Percentiles rank a stretch among this genome's conserved stretches.
phyloP scores from a whole-genome alignment of 768 basidiomycete species.

The Pisolithus sp. region DNA sequence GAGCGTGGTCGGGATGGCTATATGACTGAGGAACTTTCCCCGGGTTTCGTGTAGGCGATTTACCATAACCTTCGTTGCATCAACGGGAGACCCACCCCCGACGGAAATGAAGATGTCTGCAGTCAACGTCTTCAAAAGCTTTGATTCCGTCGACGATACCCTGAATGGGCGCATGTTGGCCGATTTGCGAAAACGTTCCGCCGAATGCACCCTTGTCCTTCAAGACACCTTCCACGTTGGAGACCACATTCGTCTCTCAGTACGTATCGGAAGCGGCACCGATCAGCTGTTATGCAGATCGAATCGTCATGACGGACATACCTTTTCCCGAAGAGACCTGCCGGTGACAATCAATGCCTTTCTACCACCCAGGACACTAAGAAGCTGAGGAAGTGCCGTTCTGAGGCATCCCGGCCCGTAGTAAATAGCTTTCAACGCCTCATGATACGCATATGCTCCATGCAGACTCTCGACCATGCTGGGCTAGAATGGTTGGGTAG shows the following conservation, averaged over 20 bases:
- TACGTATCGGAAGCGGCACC: not conserved
- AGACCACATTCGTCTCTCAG: constrained; percentile 21
- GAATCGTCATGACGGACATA: constrained; percentile 11
- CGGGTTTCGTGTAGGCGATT: constrained; percentile 54
- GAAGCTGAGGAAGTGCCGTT: constrained; percentile 58
- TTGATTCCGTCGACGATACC: constrained; percentile 55
- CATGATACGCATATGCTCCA: constrained; percentile 63
- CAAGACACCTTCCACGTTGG: constrained; percentile 36
- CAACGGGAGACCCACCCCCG: constrained; percentile 78
- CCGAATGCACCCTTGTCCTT: constrained; percentile 54
- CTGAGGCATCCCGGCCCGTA: constrained; percentile 66
- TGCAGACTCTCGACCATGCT: constrained; percentile 9
- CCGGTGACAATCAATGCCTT: constrained; percentile 72
- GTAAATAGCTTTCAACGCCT: constrained; percentile 59
- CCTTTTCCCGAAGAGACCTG: constrained; percentile 61
- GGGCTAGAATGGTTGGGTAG: constrained; percentile 1
- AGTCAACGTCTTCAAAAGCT: constrained; percentile 44
- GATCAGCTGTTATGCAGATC: not conserved
- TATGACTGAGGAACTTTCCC: constrained; percentile 50
- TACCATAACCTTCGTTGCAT: constrained; percentile 69
- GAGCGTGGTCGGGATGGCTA: constrained; percentile 78
- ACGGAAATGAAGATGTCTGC: constrained; percentile 69
- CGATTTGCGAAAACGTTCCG: constrained; percentile 66
- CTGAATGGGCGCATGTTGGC: constrained; percentile 64
- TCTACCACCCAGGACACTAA: constrained; percentile 46